These are phyloP conservation scores for Sophora flavescens DNA, from an alignment of 306 rosid species.

Conservation along the genomic window DNA sequence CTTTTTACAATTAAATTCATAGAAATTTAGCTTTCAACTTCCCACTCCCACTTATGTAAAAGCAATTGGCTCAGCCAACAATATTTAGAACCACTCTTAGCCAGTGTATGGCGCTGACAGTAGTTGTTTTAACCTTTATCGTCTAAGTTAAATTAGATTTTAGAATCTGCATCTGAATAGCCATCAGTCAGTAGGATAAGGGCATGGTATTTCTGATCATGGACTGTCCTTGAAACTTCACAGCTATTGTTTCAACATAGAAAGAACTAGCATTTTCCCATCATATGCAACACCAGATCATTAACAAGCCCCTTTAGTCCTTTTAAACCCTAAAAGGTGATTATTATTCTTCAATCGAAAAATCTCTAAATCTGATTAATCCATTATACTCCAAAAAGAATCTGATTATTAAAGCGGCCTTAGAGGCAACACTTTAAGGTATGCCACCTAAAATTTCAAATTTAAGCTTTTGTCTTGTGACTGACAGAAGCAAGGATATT, in stretches of 20 bases:
- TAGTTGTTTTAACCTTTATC: background rate
- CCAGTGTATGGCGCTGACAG: constrained; percentile 2
- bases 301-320: constrained; percentile 13
- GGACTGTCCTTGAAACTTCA: constrained; percentile 25
- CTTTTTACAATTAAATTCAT: constrained; percentile 17
- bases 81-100: background rate
- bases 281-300: constrained; percentile 21
- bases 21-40: constrained; percentile 15
- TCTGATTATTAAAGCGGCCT: background rate
- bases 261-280: constrained; percentile 17
- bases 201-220: background rate
- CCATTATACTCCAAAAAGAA: constrained; percentile 1
- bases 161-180: background rate
- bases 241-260: constrained; percentile 2
- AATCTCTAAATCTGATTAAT: background rate
- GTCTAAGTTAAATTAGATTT: constrained; percentile 1
- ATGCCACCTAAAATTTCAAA: constrained; percentile 28
- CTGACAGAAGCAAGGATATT: constrained; percentile 22
- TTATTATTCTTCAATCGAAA: background rate
- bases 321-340: constrained; percentile 23
- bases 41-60: constrained; percentile 7
- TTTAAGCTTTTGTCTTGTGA: background rate
- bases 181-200: background rate
- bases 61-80: background rate
- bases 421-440: background rate